Base-by-base conservation (phyloP, 169 alveolate genomes). In the Cryptosporidium ubiquitum region DNA sequence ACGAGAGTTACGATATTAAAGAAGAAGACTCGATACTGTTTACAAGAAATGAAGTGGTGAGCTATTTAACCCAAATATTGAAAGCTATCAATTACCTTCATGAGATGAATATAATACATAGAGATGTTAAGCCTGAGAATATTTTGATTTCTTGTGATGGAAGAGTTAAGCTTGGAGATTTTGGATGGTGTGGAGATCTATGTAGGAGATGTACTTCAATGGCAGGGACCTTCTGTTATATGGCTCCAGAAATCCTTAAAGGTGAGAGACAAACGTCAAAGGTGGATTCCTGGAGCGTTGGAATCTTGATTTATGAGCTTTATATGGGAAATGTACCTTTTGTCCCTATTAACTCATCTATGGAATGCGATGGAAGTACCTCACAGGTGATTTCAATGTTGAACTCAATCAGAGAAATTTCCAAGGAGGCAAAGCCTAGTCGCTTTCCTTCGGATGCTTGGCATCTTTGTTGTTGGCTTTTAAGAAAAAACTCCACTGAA, bases 171-270 rank as follows among this genome's bases (percentile, higher is more conserved):
- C 26, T 79, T 33, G 89, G 89, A 16, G 89, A 79, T 39, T 79
- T 79, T 47, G 89, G 89, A 9, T 79, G 89, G 89, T 91, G 86
- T 61, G 89, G 89, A 39, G 89, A 79, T 49, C 9, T 79, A 40
- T 42, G 68, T 18, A 79, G 75, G 39, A 79, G 74, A 29, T 79
- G 89, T 64, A 58, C 75, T 10, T 79, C 89, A 40, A 79, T 79
- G 55, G 89, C 89, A 23, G 89, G 89, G 10, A 79, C 89, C 10
- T 79, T 79, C 52, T 79, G 89, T 47, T 79, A 79, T 31, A 91
- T 91, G 93, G 92, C 93, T 31, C 92, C 93, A 20, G 93, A 91
- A 91, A 84, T 91, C 18, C 74, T 91, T 29, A 91, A 39, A 51
- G 91, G 91, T 31, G 84, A 91, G 61, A 55, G 70, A 29, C 91